Percentiles rank a stretch among this genome's conserved stretches.
Conservation (phyloP, 495 filamentous ascomycete species). For the Viridothelium virens region DNA sequence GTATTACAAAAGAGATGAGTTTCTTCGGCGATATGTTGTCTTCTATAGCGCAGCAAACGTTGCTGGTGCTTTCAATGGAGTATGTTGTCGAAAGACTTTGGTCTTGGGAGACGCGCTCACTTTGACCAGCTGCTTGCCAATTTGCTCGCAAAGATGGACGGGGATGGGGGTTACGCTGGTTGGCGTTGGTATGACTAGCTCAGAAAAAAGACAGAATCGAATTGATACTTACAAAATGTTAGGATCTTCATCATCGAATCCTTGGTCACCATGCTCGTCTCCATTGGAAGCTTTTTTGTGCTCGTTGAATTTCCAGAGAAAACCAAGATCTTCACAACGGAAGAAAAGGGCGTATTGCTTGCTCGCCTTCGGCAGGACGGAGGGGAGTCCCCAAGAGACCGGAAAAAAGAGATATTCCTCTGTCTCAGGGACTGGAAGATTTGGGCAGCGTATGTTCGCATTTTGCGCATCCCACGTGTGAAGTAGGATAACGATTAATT, state of each 20-base stretch:
- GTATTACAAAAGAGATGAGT: constrained; percentile 25
- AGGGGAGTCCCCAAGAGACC: constrained; percentile 14
- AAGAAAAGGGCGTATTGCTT: constrained; percentile 9
- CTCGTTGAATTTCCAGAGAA: constrained; percentile 13
- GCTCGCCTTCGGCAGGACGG: constrained; percentile 19
- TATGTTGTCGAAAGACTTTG: background rate
- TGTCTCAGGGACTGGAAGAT: constrained; percentile 26
- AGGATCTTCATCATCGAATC: constrained; percentile 8
- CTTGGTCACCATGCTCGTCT: constrained; percentile 3
- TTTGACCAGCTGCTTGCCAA: constrained; percentile 4
- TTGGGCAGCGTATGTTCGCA: constrained; percentile 20
- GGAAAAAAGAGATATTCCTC: constrained; percentile 2
- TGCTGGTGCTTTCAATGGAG: constrained; percentile 17
- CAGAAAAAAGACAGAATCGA: too few species aligned
- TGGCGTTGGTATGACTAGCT: constrained; percentile 12
- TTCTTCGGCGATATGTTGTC: constrained; percentile 15
- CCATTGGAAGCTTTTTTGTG: constrained; percentile 5
- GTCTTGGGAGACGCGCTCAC: background rate
- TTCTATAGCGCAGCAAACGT: constrained; percentile 16
- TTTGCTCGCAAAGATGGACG: constrained; percentile 11
- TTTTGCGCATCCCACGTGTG: too few species aligned
- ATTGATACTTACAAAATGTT: background rate
- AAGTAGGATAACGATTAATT: too few species aligned
- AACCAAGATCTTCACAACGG: constrained; percentile 1
- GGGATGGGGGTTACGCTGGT: constrained; percentile 7